Conservation (phyloP, 208 protist species). For the Trypanosoma brucei region DNA sequence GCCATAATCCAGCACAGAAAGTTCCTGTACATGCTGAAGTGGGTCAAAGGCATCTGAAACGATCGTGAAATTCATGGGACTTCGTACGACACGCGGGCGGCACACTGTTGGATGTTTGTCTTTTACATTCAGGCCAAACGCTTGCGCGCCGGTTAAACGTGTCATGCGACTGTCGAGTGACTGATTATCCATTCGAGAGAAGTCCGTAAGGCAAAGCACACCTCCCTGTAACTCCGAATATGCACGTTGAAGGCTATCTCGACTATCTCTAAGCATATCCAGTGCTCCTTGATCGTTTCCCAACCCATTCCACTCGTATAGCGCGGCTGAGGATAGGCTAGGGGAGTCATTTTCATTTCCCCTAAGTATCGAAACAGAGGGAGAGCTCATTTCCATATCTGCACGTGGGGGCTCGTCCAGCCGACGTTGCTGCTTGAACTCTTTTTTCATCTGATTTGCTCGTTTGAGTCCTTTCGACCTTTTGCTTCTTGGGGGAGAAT, state of each 20-base stretch:
- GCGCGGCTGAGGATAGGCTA: not conserved
- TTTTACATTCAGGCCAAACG: not conserved
- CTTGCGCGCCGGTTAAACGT: not conserved
- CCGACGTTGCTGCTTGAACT: not conserved
- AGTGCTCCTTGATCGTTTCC: not conserved
- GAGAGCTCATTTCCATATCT: not conserved
- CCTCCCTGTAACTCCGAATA: not conserved
- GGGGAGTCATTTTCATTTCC: not conserved
- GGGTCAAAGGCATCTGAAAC: not conserved
- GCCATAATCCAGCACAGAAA: not conserved
- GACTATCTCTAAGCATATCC: not conserved
- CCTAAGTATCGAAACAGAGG: not conserved
- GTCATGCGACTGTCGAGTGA: not conserved
- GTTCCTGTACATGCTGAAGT: not conserved
- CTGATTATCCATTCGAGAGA: not conserved
- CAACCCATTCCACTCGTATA: not conserved
- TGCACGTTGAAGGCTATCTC: not conserved
- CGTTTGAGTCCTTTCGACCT: not conserved
- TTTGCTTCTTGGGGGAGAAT: not conserved
- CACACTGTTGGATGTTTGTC: not conserved
- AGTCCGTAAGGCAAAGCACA: not conserved
- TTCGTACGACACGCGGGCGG: not conserved
- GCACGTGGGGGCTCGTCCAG: not conserved
- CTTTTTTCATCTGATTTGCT: not conserved
- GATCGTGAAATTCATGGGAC: conserved; percentile 1